A percentile compares a stretch with the other conserved stretches of the same genome.
Conservation (phyloP, 139 green algal genomes). For the Nannochloris sp. region DNA sequence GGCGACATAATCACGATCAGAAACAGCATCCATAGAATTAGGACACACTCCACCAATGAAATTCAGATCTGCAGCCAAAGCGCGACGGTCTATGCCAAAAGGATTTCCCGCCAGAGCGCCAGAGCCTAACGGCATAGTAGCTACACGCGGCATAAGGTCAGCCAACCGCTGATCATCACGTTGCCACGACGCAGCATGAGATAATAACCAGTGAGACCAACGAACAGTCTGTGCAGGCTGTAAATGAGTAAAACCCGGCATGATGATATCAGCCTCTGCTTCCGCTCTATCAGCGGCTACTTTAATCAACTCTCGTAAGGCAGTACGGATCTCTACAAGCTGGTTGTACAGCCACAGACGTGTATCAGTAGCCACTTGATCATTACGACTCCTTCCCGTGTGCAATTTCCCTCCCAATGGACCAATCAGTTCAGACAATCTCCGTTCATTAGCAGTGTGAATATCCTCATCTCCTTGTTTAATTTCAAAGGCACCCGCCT, state of each 20-base stretch:
- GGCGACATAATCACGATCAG: conserved; percentile 90
- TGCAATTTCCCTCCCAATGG: conserved; percentile 94
- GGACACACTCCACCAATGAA: conserved; percentile 68
- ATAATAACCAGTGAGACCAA: conserved; percentile 92
- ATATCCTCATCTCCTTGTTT: conserved; percentile 93
- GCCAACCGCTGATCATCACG: conserved; percentile 84
- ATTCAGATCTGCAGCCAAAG: conserved; percentile 63
- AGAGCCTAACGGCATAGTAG: conserved; percentile 80
- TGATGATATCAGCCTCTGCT: conserved; percentile 80
- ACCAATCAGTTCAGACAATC: conserved; percentile 85
- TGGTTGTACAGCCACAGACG: conserved; percentile 83
- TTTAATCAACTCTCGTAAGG: conserved; percentile 74
- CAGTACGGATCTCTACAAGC: conserved; percentile 53
- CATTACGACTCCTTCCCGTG: conserved; percentile 91
- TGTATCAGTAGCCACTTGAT: conserved; percentile 96
- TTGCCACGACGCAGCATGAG: conserved; percentile 85
- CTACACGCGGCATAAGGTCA: conserved; percentile 81
- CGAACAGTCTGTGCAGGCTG: conserved; percentile 91
- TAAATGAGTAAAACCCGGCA: conserved; percentile 96
- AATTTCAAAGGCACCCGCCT: conserved; percentile 62
- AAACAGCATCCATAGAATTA: conserved; percentile 96
- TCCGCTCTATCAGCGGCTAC: conserved; percentile 73
- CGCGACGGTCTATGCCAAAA: conserved; percentile 83
- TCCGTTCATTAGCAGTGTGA: conserved; percentile 94
- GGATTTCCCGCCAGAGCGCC: conserved; percentile 93